Evolutionary conservation across 2,329 filamentous ascomycete genomes (phyloP).

Genomic region (Thelonectria discophora): DNA sequence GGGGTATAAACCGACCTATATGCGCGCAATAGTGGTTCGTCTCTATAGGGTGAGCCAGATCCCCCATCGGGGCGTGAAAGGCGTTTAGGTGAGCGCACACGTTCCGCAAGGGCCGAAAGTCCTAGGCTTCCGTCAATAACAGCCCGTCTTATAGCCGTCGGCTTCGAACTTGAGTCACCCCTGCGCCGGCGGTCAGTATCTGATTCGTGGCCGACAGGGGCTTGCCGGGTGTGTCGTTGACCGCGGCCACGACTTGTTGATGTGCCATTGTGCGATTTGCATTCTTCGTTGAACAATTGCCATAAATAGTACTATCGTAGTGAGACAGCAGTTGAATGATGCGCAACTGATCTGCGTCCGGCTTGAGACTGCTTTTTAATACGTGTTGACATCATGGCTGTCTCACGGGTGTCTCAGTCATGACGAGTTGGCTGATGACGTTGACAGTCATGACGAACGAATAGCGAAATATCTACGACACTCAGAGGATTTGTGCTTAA

Average conservation of each 20-base stretch:
- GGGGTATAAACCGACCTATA: slow-evolving; percentile 54
- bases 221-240: slow-evolving; percentile 51
- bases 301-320: too few species aligned
- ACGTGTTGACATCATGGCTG: neutral
- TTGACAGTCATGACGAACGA: too few species aligned
- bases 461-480: too few species aligned
- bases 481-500: too few species aligned
- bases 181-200: slow-evolving; percentile 69
- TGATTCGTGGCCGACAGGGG: slow-evolving; percentile 64
- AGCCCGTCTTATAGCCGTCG: neutral
- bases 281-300: too few species aligned
- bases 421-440: too few species aligned
- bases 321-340: too few species aligned
- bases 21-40: slow-evolving; percentile 88
- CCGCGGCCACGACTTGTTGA: neutral
- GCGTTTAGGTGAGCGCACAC: slow-evolving; percentile 88
- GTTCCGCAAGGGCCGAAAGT: slow-evolving; percentile 75
- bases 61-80: slow-evolving; percentile 86
- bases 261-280: too few species aligned
- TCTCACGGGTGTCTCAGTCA: neutral
- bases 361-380: neutral
- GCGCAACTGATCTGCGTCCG: neutral
- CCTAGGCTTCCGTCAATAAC: slow-evolving; percentile 48
- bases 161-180: slow-evolving; percentile 61
- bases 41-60: slow-evolving; percentile 75